Conservation (phyloP, 2,329 filamentous ascomycete genomes). For the Colletotrichum paranaense region DNA sequence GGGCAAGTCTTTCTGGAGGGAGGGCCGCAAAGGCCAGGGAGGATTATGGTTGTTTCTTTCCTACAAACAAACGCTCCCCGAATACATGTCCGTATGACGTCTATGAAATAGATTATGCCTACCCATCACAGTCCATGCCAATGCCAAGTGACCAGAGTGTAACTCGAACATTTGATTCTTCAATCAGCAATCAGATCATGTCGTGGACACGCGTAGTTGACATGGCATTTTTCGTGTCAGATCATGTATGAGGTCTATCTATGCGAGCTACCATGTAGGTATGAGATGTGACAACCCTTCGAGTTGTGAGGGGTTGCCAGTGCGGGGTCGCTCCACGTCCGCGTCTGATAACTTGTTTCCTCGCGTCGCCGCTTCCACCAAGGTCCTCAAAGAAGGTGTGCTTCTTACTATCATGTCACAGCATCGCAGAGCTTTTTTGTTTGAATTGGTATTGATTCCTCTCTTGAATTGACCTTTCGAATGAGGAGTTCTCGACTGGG, state of each 20-base stretch:
- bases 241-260: background rate
- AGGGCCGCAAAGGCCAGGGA: conserved; percentile 28
- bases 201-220: background rate
- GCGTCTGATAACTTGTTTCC: no score
- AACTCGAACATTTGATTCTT: no score
- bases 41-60: conserved; percentile 34
- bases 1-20: conserved; percentile 29
- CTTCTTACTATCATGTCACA: background rate
- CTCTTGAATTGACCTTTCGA: background rate
- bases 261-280: background rate
- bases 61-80: conserved; percentile 27
- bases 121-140: conserved; percentile 14
- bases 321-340: background rate
- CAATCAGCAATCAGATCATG: no score
- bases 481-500: no score
- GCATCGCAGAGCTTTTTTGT: background rate
- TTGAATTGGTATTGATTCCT: background rate
- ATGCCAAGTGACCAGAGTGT: background rate
- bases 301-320: background rate
- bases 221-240: background rate
- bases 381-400: background rate
- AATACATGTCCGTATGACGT: conserved; percentile 31
- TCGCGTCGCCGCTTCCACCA: background rate
- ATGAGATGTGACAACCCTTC: background rate
- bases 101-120: conserved; percentile 35